These are phyloP conservation scores for Exophiala spinifera DNA, from an alignment of 2,329 filamentous ascomycete genomes.

Conservation along the genomic window DNA sequence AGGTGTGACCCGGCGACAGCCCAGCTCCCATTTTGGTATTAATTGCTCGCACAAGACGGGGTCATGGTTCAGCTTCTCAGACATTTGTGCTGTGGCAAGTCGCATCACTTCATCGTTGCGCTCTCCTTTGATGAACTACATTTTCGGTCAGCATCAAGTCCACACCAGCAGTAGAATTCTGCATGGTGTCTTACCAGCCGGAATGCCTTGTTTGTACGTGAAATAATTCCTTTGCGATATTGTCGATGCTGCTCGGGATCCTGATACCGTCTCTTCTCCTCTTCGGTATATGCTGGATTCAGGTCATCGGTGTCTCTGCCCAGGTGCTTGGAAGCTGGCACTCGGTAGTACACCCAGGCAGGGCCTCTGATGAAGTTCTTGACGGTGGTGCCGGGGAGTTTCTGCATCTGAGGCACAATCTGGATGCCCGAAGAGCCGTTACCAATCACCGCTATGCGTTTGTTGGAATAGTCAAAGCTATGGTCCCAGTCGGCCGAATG, in stretches of 20 bases:
- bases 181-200: slow-evolving; percentile 26
- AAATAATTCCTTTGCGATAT: slow-evolving; percentile 28
- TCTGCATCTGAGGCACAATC: slow-evolving; percentile 30
- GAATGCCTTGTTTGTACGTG: slow-evolving; percentile 33
- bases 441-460: slow-evolving; percentile 29
- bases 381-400: slow-evolving; percentile 21
- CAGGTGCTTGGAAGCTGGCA: not conserved
- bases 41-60: slow-evolving; percentile 28
- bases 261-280: slow-evolving; percentile 8
- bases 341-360: slow-evolving; percentile 31
- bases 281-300: slow-evolving; percentile 31
- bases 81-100: slow-evolving; percentile 12
- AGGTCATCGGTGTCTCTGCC: slow-evolving; percentile 4
- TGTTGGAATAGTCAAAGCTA: slow-evolving; percentile 27
- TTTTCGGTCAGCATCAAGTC: slow-evolving; percentile 32
- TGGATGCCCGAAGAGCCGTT: slow-evolving; percentile 30
- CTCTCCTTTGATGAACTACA: slow-evolving; percentile 1
- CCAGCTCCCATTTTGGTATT: slow-evolving; percentile 31
- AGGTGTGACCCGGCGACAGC: slow-evolving; percentile 18
- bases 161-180: not conserved
- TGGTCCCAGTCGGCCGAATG: slow-evolving; percentile 34
- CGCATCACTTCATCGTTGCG: slow-evolving; percentile 9
- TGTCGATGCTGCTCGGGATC: slow-evolving; percentile 21
- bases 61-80: slow-evolving; percentile 19
- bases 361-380: slow-evolving; percentile 34